Evolutionary conservation across 352 stramenopile genomes (phyloP), one percentile per base, ranked within the genome.

Genomic region (Globisporangium barbulae): DNA sequence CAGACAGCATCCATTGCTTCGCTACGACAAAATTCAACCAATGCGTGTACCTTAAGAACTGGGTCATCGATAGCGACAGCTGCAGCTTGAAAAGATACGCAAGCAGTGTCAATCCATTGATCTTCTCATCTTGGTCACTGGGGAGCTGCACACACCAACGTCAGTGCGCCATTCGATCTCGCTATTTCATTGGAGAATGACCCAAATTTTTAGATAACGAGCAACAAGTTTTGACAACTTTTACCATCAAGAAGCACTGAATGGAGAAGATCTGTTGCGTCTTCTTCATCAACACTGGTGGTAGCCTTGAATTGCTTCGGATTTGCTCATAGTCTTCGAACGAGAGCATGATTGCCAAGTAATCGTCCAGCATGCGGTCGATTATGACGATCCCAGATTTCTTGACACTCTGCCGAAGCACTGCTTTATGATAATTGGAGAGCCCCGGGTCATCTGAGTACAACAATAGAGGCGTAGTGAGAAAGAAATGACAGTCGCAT

Each of bases 51-150:
- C 39, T 58, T 21, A 69, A 48, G 31, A 61, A 48, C n/a, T 44
- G 48, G 7, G 57, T 63, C 54, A 68, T 64, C 25, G 69, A 60
- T 33, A 72, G 57, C 28, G 63, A 85, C 39, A 74, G 54, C 25
- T 88, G 76, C 6, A 86, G 52, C 17, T 70, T 33, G 53, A 79
- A 72, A 52, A 90, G 17, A 44, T 76, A 88, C 53, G 85, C 75
- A 1, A 90, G 53, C 5, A 90, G 33, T 12, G 68, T 63, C 17
- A 75, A 74, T 0, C 74, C 81, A 45, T 75, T 87, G 8, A 90
- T 56, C 15, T 31, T 73, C 8, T 61, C 58, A 8, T 79, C 55
- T n/a, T 68, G 58, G 13, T 81, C 57, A 25, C 71, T 63, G 7
- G 77, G 56, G 59, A 89, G 61, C 79, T 89, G 45, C 12, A 67